Evolutionary conservation across 495 filamentous ascomycete genomes (phyloP), one percentile per base, ranked within the genome.

Genomic region (Penicillium mononematosum): DNA sequence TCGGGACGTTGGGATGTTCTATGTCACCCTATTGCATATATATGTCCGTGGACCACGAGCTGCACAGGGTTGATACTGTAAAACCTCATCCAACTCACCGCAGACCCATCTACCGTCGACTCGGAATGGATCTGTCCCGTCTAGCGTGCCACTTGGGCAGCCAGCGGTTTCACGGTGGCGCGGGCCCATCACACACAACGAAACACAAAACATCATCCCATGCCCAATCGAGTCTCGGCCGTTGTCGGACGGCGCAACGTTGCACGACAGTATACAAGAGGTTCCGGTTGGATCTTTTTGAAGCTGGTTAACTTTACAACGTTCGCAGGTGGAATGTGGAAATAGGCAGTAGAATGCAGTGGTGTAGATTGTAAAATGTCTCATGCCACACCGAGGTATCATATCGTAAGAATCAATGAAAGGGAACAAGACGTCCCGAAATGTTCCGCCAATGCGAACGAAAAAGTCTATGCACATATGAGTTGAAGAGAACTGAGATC

Each of bases 401-500:
- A 63, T 68, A 68, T 68, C 63, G 51, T 68, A 50, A 63, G 53
- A 57, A 54, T 36, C 47, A 27, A 56, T 45, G 44, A 55, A 55
- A 47, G 36, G 24, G 43, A 58, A 36, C 61, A 25, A 46, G 46
- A 31, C 10, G 31, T 48, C 45, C 56, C 47, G 36, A 19, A 20
- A 54, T 38, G 25, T 55, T 59, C 55, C 52, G 27, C 65, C 60
- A 55, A 68, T 66, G 63, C 60, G 51, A 57, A 56, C 60, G 51
- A 57, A 56, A 25, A 61, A 64, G 56, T 66, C 62, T 68, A 67
- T 68, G 60, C 55, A 66, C 48, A 60, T 54, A 44, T 59, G 45
- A 50, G 34, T 31, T 27, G 54, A 44, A 19, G 36, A 53, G 52
- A 60, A 52, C 24, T 55, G 46, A 49, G 39, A 58, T 59, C 61